These are phyloP conservation scores for Eutrema yunnanense DNA, from an alignment of 345 rosid species.

Conservation along the genomic window DNA sequence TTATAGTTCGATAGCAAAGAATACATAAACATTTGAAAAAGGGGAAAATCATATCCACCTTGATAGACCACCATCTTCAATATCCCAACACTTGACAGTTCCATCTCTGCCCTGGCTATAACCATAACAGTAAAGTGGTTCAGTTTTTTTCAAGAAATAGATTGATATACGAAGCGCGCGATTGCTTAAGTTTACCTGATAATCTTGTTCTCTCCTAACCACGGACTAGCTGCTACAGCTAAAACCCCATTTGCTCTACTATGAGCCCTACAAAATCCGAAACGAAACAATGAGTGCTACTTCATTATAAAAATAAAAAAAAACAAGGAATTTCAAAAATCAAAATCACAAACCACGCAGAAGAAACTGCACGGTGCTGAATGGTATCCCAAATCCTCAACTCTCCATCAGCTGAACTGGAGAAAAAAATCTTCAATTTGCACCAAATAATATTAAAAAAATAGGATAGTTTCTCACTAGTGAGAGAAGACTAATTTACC, in stretches of 20 bases:
- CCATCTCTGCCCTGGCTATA: slow-evolving; percentile 95
- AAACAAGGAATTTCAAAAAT: not conserved
- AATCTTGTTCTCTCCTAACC: slow-evolving; percentile 57
- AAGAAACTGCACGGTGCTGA: slow-evolving; percentile 65
- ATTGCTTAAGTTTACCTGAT: slow-evolving; percentile 42
- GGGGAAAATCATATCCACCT: no score
- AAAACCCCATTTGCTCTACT: slow-evolving; percentile 83
- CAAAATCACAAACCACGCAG: slow-evolving; percentile 50
- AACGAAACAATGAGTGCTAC: not conserved
- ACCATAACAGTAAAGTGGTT: not conserved
- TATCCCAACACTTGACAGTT: slow-evolving; percentile 87
- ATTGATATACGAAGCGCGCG: not conserved
- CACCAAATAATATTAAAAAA: not conserved
- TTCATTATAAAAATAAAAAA: not conserved
- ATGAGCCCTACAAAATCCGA: slow-evolving; percentile 54
- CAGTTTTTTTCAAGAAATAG: not conserved
- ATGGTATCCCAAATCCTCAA: slow-evolving; percentile 77
- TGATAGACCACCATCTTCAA: slow-evolving; percentile 74
- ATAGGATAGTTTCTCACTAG: not conserved
- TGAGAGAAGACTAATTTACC: slow-evolving; percentile 34
- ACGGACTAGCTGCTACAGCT: slow-evolving; percentile 55
- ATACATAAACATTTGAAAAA: not conserved
- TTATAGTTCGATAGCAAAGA: not conserved
- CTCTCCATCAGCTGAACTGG: slow-evolving; percentile 87
- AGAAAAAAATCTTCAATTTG: slow-evolving; percentile 6